Evolutionary conservation across 441 rosid genomes (phyloP), one percentile per base, ranked within the genome.

Genomic region (Capsella rubella): DNA sequence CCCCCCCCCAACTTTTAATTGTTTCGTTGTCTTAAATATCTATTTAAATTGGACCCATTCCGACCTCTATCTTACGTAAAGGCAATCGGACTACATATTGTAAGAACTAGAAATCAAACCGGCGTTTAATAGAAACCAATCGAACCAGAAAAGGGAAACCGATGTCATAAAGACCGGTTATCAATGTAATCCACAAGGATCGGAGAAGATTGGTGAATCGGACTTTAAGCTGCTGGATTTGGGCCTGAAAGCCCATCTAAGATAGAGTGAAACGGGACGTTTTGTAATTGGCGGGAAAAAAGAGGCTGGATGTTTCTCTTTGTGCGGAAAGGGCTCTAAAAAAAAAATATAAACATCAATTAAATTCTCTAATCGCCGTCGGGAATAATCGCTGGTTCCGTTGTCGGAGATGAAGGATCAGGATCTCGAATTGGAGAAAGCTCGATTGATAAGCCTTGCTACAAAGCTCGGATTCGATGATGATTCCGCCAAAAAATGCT

Each of bases 391-490:
- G 34, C n/a, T 1, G n/a, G 25, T 32, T 5, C 72, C n/a, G 67
- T 66, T 28, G 50, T 58, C 59, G 69, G 68, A 54, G 45, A 87
- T 88, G 91, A 82, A 29, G 13, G 62, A 42, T 39, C 79, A 76
- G 21, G 91, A 87, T 63, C 81, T 80, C 46, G 87, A 88, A 64
- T 39, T 87, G 42, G 96, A 91, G 95, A 90, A 82, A 82, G 84
- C 86, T 77, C 92, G 93, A 71, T 75, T 92, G 54, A 57, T 89
- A 49, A 89, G 89, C 89, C 73, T 92, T 77, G 97, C 98, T 53
- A 81, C 86, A 45, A 89, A 85, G 0, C 81, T 84, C 51, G 98
- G 99, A 28, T 95, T 95, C 81, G 90, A 88, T 52, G 83, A 86
- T 67, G 88, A 85, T 25, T 84, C 96, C 11, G 87, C 95, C 14